A percentile compares a stretch with the other conserved stretches of the same genome.
Evolutionary conservation across 164 flowering plant genomes (phyloP).

Genomic region (Vitis rupestris): DNA sequence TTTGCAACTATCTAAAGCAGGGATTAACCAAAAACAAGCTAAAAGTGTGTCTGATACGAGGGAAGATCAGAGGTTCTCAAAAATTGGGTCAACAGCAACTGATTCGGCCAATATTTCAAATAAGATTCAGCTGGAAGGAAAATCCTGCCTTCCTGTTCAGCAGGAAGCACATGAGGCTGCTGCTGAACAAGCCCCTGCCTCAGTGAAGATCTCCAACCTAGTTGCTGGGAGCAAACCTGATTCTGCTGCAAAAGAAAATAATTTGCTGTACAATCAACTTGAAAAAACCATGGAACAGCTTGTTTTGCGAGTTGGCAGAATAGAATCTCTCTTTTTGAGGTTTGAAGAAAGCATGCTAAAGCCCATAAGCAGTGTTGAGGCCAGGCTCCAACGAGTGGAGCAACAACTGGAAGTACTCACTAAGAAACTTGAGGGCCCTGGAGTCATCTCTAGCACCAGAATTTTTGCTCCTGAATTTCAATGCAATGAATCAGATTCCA

Average conservation of each 20-base stretch:
- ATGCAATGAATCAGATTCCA: conserved; percentile 38
- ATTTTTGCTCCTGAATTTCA: conserved; percentile 50
- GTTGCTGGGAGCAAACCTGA: conserved; percentile 19
- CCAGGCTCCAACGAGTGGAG: conserved; percentile 69
- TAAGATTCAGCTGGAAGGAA: conserved; percentile 18
- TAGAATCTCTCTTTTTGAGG: conserved; percentile 61
- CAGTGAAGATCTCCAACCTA: conserved; percentile 11
- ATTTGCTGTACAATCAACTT: conserved; percentile 12
- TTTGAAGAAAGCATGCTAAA: conserved; percentile 80
- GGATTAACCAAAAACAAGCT: conserved; percentile 23
- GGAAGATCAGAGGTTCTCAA: conserved; percentile 14
- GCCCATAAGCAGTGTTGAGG: conserved; percentile 67
- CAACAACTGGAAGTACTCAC: conserved; percentile 55
- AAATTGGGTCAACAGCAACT: conserved; percentile 5
- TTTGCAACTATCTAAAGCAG: conserved; percentile 61
- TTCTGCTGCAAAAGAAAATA: neutral
- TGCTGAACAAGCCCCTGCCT: neutral
- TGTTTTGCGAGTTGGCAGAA: conserved; percentile 57
- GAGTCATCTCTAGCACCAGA: conserved; percentile 33
- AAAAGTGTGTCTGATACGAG: conserved; percentile 14
- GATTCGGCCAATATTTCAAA: conserved; percentile 17
- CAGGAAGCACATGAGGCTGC: conserved; percentile 12
- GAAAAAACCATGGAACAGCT: conserved; percentile 67
- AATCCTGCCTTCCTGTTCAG: conserved; percentile 9
- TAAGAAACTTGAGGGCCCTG: conserved; percentile 28